phyloP scores from a whole-genome alignment of 306 rosid species.

The barrel medic (Medicago truncatula) region DNA sequence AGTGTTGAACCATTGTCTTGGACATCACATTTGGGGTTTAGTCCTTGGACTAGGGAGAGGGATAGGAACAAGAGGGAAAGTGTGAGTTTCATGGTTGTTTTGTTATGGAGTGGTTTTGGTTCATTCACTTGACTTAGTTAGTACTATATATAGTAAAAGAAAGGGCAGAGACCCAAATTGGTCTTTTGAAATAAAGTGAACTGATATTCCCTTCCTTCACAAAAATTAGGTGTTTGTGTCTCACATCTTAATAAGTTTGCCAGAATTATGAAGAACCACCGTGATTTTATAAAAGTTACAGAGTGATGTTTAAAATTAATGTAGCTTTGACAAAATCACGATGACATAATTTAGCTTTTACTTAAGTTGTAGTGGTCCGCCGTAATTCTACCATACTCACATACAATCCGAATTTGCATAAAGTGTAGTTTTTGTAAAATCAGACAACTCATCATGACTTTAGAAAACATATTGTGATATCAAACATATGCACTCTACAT shows the following conservation, averaged over 20 bases:
- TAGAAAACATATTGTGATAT: no score
- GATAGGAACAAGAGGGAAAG: slow-evolving; percentile 37
- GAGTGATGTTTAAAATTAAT: no score
- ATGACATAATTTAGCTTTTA: no score
- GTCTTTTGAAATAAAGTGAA: background rate
- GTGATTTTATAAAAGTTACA: no score
- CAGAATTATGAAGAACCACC: no score
- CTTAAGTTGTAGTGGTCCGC: no score
- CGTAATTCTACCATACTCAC: no score
- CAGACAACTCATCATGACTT: no score
- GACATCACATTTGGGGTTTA: slow-evolving; percentile 53
- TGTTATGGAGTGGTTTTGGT: slow-evolving; percentile 39
- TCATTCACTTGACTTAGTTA: slow-evolving; percentile 22
- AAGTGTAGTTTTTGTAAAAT: no score
- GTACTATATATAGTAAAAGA: slow-evolving; percentile 42
- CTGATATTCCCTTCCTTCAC: background rate
- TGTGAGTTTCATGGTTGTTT: slow-evolving; percentile 53
- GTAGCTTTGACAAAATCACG: no score
- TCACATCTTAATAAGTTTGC: background rate
- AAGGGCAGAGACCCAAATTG: background rate
- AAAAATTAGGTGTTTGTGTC: background rate
- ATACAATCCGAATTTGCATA: no score
- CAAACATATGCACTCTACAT: no score
- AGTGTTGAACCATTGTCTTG: slow-evolving; percentile 69
- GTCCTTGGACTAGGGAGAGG: slow-evolving; percentile 49